Base-by-base conservation (phyloP, 805 yeast genomes). In the Saccharomycopsis synnaedendra region DNA sequence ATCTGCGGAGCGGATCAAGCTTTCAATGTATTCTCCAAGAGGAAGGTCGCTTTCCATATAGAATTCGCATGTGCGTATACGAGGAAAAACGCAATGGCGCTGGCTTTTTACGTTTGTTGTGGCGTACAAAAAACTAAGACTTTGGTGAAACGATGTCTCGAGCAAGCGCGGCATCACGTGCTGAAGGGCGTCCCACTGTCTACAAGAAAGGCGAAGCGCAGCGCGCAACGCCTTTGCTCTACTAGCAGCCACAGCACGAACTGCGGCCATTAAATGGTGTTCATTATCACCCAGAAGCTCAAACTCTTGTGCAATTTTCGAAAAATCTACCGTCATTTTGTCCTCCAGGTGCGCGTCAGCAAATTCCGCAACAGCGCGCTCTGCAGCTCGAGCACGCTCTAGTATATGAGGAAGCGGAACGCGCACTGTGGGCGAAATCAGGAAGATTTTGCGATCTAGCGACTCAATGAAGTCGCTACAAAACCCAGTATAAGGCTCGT, bases 21-120 rank as follows among this genome's bases (percentile, higher is more conserved):
- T 84, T 58, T 94, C 97, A 40, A 93, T 77, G 55, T 81, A 87
- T 57, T 85, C 85, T 0, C 98, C 98, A 40, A 94, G 64, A 6
- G 95, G 81, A 59, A 84, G 82, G 61, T 94, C 98, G 49, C 82
- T 85, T 36, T 87, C 96, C 68, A 95, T 79, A 60, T 90, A 93
- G 58, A 74, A 94, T 52, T 89, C 96, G 43, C 89, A 81, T 1
- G 80, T 77, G 34, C 85, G 78, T n/a, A 79, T 69, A 47, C 78
- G 86, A 0, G 99, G 98, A 0, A 97, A 97, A 39, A 80, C 69
- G 58, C 98, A 93, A 0, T 97, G 97, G 0, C 95, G 87, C 0
- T 94, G 84, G 39, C 86, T 83, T 56, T 81, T 82, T 5, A 80
- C 76, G 3, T 90, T 84, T 0, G 88, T 90, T 66, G 86, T 76